These are phyloP conservation scores for Malassezia cuniculi DNA, from an alignment of 1,284 basidiomycete genomes.

Conservation along the genomic window DNA sequence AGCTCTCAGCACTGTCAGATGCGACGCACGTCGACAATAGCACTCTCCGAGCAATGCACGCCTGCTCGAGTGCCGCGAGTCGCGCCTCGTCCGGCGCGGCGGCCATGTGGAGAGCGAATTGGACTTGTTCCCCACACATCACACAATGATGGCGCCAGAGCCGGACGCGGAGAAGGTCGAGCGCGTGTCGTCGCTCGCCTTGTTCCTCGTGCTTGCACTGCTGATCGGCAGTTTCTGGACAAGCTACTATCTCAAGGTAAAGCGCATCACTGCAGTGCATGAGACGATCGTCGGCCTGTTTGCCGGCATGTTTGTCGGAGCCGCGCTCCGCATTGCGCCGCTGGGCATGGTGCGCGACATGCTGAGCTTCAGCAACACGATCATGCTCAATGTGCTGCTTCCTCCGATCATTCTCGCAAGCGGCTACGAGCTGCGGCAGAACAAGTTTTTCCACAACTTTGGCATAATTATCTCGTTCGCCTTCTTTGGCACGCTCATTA, in stretches of 20 bases:
- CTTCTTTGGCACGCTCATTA: constrained; percentile 90
- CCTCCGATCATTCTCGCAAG: constrained; percentile 97
- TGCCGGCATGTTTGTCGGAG: constrained; percentile 83
- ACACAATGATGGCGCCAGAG: constrained; percentile 3
- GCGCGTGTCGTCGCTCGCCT: constrained; percentile 39
- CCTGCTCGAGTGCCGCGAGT: constrained; percentile 9
- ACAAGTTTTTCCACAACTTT: constrained; percentile 75
- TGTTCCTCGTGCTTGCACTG: constrained; percentile 67
- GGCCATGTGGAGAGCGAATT: constrained; percentile 3
- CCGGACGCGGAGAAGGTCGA: constrained; percentile 39
- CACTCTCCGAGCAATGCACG: constrained; percentile 2
- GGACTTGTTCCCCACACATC: too few species aligned
- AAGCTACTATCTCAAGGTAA: constrained; percentile 94
- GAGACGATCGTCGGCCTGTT: constrained; percentile 93
- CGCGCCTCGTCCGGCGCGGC: constrained; percentile 2
- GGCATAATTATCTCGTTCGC: constrained; percentile 75
- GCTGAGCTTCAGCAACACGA: constrained; percentile 90
- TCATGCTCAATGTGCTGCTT: constrained; percentile 93
- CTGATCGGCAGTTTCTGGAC: constrained; percentile 89
- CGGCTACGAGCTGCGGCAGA: constrained; percentile 95
- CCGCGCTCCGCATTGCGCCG: constrained; percentile 76
- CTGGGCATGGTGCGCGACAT: constrained; percentile 91
- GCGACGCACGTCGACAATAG: background rate
- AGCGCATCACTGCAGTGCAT: constrained; percentile 84
- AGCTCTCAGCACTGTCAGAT: constrained; percentile 4